Evolutionary conservation across 2,329 filamentous ascomycete species (phyloP).

Genomic region (Beauveria caledonica): DNA sequence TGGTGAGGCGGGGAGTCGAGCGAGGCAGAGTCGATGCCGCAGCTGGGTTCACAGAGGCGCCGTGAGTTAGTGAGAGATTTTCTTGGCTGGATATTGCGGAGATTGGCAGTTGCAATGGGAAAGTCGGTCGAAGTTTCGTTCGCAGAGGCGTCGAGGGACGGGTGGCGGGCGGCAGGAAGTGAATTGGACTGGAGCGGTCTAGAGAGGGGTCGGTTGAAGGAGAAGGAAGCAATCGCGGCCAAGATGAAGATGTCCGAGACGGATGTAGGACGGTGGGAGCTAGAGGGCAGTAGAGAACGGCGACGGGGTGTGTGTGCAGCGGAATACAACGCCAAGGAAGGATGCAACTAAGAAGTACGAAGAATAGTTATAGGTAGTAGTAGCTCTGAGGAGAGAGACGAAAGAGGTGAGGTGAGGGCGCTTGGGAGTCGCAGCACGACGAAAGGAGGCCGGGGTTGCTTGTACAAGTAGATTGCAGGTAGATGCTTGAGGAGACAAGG

Average conservation of each 20-base stretch:
- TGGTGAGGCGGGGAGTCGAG: constrained; percentile 4
- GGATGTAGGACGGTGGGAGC: background rate
- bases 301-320: background rate
- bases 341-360: constrained; percentile 9
- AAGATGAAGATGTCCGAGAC: background rate
- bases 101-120: background rate
- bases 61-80: background rate
- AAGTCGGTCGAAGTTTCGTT: background rate
- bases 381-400: background rate
- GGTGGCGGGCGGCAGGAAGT: background rate
- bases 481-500: background rate
- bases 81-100: background rate
- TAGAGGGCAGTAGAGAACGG: background rate
- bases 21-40: background rate
- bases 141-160: background rate
- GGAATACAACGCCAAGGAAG: background rate
- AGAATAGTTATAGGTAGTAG: too few species aligned
- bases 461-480: background rate
- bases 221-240: background rate
- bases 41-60: background rate
- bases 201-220: background rate
- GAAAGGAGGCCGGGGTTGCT: background rate
- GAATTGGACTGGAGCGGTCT: background rate
- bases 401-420: constrained; percentile 2
- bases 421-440: background rate